Evolutionary conservation across 805 yeast species (phyloP), one percentile per base, ranked within the genome.

Genomic region (Myxozyma vanderwaltii): DNA sequence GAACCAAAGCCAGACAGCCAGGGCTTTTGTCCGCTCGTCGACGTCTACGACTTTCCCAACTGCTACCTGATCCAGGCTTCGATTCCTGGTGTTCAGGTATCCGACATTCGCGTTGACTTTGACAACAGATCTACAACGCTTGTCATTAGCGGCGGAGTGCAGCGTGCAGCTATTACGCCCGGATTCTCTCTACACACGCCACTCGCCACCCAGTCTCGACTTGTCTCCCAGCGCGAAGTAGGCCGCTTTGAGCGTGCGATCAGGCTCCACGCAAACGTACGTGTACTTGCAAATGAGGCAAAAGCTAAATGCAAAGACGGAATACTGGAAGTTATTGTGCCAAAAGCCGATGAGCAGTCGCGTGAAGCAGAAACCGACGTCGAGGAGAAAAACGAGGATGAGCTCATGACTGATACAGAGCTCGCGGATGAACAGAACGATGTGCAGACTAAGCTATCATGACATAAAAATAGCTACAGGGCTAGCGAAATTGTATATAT

Each of bases 231-330:
- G 61, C 70, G 79, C 54, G 59, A 68, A 29, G 64, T 69, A 39
- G 81, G 81, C 59, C 72, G 69, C 45, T 80, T 80, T 65, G 77
- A 75, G 64, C 74, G 83, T 62, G 69, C 72, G 15, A 64, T 80
- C 58, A 69, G 72, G 12, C 69, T 81, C 39, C 82, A 82, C 47
- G 64, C 66, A 0, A 56, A 67, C 21, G 72, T 73, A 12, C 74
- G 72, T 40, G 64, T 80, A 23, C 80, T 78, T 61, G 77, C 76
- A 24, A 78, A 76, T 4, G 72, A 75, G 48, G 77, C 81, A 62
- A 74, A 70, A 63, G 84, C 84, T 29, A 74, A 70, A 49, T 79
- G 78, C 62, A 71, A 74, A 15, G 72, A 79, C 61, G 84, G 85
- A 59, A 75, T 81, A 38, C 70, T 80, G 63, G 71, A 74, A 38